phyloP scores from a whole-genome alignment of 371 early-diverging fungal species.

The Mortierella polycephala region DNA sequence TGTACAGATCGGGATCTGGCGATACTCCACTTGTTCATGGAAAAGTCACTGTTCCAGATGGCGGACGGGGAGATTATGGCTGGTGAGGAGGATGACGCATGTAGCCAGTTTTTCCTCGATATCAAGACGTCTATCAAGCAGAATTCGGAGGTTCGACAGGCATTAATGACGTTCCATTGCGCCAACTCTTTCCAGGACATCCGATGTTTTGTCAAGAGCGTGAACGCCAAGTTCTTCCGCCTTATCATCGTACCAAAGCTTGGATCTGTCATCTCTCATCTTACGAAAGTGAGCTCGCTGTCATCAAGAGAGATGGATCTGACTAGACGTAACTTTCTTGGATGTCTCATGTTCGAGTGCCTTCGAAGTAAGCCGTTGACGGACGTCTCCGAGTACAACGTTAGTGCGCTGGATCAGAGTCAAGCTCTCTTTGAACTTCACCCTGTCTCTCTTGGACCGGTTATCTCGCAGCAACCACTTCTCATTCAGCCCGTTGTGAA shows the following conservation, averaged over 20 bases:
- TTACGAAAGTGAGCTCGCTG: slow-evolving; percentile 38
- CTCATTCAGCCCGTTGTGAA: slow-evolving; percentile 46
- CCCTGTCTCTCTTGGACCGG: slow-evolving; percentile 29
- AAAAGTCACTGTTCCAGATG: slow-evolving; percentile 58
- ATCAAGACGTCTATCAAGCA: slow-evolving; percentile 46
- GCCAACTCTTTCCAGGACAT: slow-evolving; percentile 57
- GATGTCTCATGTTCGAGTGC: slow-evolving; percentile 66
- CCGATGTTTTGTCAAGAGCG: slow-evolving; percentile 76
- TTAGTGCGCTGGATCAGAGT: slow-evolving; percentile 29
- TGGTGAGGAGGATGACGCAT: slow-evolving; percentile 51
- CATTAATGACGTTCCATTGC: slow-evolving; percentile 40
- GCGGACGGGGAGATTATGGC: slow-evolving; percentile 64
- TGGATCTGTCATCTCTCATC: slow-evolving; percentile 57
- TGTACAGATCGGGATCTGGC: slow-evolving; percentile 57
- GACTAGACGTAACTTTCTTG: slow-evolving; percentile 42
- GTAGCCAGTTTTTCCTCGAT: slow-evolving; percentile 56
- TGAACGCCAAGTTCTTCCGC: slow-evolving; percentile 66
- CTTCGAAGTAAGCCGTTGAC: slow-evolving; percentile 60
- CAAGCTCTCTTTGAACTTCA: slow-evolving; percentile 37
- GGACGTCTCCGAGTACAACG: slow-evolving; percentile 34
- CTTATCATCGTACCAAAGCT: slow-evolving; percentile 71
- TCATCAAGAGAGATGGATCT: slow-evolving; percentile 17
- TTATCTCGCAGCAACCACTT: slow-evolving; percentile 18
- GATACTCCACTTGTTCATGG: slow-evolving; percentile 67
- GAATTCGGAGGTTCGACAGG: slow-evolving; percentile 34